Base-by-base conservation (phyloP, 768 basidiomycete species). In the Asterophora parasitica region DNA sequence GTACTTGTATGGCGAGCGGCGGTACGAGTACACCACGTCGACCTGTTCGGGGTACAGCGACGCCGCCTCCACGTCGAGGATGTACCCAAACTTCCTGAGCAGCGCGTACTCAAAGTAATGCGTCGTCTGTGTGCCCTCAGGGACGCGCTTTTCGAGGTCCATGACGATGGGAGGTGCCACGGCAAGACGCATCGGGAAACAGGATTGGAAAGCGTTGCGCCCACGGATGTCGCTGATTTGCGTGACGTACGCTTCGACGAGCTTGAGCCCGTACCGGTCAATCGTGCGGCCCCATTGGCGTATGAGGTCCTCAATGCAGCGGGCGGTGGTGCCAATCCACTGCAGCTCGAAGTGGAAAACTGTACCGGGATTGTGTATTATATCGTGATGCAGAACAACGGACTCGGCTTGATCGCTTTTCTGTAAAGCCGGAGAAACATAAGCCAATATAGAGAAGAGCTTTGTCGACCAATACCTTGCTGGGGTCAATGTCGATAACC, bases 331-430 rank as follows among this genome's bases (percentile, higher is more conserved):
- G 2, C 92, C 93, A 33, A 98, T 85, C 95, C 96, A 99, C 52
- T 95, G 90, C 23, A 99, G 74, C 65, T 99, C 94, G 58, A 98
- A 93, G 65, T 98, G 95, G 69, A 96, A 96, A 49, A 88, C 90
- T 23, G 87, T 95, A n/a, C 75, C 79, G 0, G 92, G 88, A 59
- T 97, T 97, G 64, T 97, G 95, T 44, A 95, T 88, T 48, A 96
- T 81, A 66, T 98, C 96, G 64, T 94, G 83, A 62, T 97, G 94
- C 19, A 97, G 73, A 26, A 94, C 77, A 13, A 90, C 88, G 2
- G 83, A 78, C 65, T 96, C 93, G 0, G 92, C 88, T 57, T 91
- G 85, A 63, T 90, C 86, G 58, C 89, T 92, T 67, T 77, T 78
- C 84, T 88, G 67, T 34, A 19, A 15, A 15, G 12, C 8, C 30